phyloP scores from a whole-genome alignment of 306 rosid species.

The Pyrus communis region DNA sequence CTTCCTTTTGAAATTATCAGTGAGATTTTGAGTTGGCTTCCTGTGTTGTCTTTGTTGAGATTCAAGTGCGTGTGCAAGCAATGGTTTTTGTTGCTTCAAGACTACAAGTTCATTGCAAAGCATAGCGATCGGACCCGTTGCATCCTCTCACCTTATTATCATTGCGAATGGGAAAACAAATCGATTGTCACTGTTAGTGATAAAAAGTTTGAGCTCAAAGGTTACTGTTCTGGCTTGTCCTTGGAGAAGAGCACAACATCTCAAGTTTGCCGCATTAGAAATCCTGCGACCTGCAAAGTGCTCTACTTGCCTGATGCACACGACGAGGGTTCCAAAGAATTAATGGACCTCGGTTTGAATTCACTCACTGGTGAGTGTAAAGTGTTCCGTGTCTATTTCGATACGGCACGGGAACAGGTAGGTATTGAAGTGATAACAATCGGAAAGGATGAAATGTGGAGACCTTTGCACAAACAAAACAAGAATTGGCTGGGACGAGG shows the following conservation, averaged over 20 bases:
- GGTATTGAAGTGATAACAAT: background rate
- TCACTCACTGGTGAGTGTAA: background rate
- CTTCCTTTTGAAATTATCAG: background rate
- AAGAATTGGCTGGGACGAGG: background rate
- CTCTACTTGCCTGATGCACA: background rate
- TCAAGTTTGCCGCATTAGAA: background rate
- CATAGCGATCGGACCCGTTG: background rate
- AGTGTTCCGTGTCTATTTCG: background rate
- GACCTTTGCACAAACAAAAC: background rate
- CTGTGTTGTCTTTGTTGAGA: background rate
- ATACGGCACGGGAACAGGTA: too few species aligned
- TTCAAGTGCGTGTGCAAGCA: background rate
- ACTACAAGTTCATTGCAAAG: background rate
- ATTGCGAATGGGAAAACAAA: too few species aligned
- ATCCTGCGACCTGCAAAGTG: background rate
- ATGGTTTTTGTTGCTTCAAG: background rate
- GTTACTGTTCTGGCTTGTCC: background rate
- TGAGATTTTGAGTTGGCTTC: constrained; percentile 5
- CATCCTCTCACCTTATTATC: background rate
- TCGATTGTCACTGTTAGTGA: background rate
- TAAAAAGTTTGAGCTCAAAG: background rate
- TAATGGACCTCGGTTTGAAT: background rate
- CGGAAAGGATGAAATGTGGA: background rate
- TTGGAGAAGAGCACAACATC: background rate
- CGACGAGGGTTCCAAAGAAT: background rate